A percentile compares a stretch with the other conserved stretches of the same genome.
These are phyloP conservation scores for Colletotrichum sojae DNA, from an alignment of 2,329 filamentous ascomycete species.

Conservation along the genomic window DNA sequence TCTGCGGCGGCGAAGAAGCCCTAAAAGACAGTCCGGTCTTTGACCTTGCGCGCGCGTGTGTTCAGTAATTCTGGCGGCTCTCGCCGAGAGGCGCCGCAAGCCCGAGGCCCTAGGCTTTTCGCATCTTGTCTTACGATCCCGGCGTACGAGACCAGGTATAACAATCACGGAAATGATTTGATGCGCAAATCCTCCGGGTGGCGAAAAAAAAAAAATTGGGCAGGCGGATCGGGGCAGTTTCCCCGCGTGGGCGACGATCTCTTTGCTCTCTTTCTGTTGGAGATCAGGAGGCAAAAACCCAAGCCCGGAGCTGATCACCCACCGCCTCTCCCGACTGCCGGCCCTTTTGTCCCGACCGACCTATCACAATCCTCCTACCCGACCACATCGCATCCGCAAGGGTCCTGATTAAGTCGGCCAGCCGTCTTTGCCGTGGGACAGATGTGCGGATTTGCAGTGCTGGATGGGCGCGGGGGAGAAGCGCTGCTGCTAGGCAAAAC, in stretches of 20 bases:
- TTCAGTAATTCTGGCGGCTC: background rate
- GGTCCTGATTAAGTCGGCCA: background rate
- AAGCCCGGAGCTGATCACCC: background rate
- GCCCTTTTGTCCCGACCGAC: conserved; percentile 6
- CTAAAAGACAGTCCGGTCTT: background rate
- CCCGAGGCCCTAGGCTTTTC: background rate
- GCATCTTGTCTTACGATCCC: background rate
- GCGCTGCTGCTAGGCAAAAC: background rate
- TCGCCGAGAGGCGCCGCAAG: background rate
- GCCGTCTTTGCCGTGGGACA: conserved; percentile 1
- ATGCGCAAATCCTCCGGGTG: conserved; percentile 7
- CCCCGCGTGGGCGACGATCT: conserved; percentile 21
- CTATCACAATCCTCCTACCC: conserved; percentile 19
- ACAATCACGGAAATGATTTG: conserved; percentile 4
- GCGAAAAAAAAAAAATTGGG: background rate
- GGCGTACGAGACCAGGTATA: background rate
- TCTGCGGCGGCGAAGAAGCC: conserved; percentile 10
- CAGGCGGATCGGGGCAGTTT: background rate
- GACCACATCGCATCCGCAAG: conserved; percentile 13
- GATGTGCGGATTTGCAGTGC: conserved; percentile 4
- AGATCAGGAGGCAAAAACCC: conserved; percentile 5
- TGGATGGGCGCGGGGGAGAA: too few species aligned
- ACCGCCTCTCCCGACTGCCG: conserved; percentile 1
- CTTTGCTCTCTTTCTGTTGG: background rate
- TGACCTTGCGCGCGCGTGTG: too few species aligned